Evolutionary conservation across 139 green algal genomes (phyloP).

Genomic region (Ettlia oleoabundans): DNA sequence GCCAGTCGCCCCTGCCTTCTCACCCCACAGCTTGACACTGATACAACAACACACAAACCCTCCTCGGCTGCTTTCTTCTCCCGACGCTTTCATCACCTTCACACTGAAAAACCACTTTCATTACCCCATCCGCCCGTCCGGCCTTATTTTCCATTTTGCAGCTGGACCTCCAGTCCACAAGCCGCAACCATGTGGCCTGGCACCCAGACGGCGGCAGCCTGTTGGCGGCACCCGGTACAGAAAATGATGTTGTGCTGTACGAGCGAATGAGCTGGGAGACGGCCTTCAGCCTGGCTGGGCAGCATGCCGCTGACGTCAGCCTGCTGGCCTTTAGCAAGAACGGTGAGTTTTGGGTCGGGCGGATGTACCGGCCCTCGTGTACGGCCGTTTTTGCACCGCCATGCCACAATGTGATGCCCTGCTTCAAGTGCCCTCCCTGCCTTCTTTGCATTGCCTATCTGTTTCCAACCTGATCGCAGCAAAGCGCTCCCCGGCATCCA

Average conservation of each 20-base stretch:
- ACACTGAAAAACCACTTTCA: too few species aligned
- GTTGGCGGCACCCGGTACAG: constrained; percentile 59
- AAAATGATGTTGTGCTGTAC: constrained; percentile 59
- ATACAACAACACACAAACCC: too few species aligned
- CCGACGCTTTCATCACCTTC: too few species aligned
- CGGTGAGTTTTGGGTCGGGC: constrained; percentile 35
- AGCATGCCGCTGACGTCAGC: constrained; percentile 58
- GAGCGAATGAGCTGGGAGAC: constrained; percentile 74
- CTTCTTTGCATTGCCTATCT: background rate
- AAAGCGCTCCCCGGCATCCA: too few species aligned
- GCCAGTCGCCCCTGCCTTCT: too few species aligned
- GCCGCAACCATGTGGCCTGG: constrained; percentile 57
- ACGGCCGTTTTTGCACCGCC: too few species aligned
- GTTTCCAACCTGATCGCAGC: too few species aligned
- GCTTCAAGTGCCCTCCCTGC: too few species aligned
- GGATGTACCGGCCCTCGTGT: background rate
- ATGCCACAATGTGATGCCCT: too few species aligned
- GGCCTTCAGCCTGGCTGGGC: constrained; percentile 23
- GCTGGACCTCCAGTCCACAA: constrained; percentile 40
- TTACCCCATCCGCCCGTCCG: too few species aligned
- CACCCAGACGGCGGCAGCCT: constrained; percentile 74
- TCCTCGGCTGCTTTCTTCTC: too few species aligned
- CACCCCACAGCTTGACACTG: too few species aligned
- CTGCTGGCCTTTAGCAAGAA: constrained; percentile 81
- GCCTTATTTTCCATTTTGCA: background rate